These are phyloP conservation scores for Lactarius deliciosus DNA, from an alignment of 768 basidiomycete genomes.

Conservation along the genomic window DNA sequence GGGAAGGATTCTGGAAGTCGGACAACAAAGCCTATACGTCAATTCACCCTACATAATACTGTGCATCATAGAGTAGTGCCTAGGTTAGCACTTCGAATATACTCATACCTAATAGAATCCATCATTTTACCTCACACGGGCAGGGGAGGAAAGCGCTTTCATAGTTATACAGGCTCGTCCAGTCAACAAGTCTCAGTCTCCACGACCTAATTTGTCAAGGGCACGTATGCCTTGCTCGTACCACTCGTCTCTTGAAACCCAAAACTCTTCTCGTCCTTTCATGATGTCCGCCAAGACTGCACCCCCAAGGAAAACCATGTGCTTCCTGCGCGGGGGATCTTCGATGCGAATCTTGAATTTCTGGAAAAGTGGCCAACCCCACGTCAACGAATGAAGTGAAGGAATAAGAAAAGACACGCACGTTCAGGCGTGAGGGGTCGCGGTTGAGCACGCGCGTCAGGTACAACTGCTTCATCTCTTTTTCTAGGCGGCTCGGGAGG, in stretches of 20 bases:
- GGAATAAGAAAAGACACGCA: slow-evolving; percentile 45
- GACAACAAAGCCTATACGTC: background rate
- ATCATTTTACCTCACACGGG: background rate
- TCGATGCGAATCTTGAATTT: slow-evolving; percentile 99
- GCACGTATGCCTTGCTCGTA: slow-evolving; percentile 82
- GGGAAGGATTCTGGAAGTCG: slow-evolving; percentile 20
- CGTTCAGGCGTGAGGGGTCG: slow-evolving; percentile 81
- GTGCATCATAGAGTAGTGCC: background rate
- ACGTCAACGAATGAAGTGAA: background rate
- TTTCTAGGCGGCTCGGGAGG: slow-evolving; percentile 92
- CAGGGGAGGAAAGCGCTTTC: slow-evolving; percentile 4
- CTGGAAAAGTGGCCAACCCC: slow-evolving; percentile 42
- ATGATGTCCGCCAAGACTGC: slow-evolving; percentile 99
- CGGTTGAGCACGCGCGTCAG: slow-evolving; percentile 84
- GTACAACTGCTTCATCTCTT: slow-evolving; percentile 99
- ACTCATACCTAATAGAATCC: background rate
- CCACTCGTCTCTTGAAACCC: slow-evolving; percentile 95
- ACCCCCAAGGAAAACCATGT: slow-evolving; percentile 99
- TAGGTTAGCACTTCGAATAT: background rate
- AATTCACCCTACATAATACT: background rate
- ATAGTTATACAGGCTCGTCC: slow-evolving; percentile 20
- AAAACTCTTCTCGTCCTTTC: slow-evolving; percentile 92
- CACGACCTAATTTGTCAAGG: slow-evolving; percentile 83
- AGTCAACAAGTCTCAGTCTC: slow-evolving; percentile 34
- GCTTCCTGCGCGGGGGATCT: slow-evolving; percentile 96